Evolutionary conservation across 2,329 filamentous ascomycete species (phyloP).

Genomic region (Cryphonectria carpinicola): DNA sequence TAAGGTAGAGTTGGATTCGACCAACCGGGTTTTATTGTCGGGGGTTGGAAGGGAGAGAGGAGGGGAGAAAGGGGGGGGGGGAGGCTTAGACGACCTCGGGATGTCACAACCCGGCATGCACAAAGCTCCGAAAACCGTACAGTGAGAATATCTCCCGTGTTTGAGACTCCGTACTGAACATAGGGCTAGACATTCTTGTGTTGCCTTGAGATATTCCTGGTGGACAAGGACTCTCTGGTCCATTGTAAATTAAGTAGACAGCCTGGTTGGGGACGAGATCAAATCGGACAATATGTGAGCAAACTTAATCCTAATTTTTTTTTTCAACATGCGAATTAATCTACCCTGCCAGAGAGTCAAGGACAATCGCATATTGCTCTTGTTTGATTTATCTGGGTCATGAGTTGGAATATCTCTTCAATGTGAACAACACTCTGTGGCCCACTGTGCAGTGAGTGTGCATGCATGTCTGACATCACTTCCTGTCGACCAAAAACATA

Average conservation of each 20-base stretch:
- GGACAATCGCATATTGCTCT: background rate
- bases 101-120: background rate
- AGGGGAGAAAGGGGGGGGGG: background rate
- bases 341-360: background rate
- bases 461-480: background rate
- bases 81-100: background rate
- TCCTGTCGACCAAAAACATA: background rate
- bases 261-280: background rate
- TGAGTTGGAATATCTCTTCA: background rate
- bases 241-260: background rate
- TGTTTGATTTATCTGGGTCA: background rate
- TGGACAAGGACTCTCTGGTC: background rate
- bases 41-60: background rate
- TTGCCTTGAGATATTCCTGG: background rate
- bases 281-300: background rate
- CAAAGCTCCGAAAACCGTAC: constrained; percentile 2
- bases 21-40: constrained; percentile 9
- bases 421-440: background rate
- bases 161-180: background rate
- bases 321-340: background rate
- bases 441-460: background rate
- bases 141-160: background rate
- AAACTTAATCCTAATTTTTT: background rate
- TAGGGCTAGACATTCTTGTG: background rate
- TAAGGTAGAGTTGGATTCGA: background rate